phyloP scores from a whole-genome alignment of 345 rosid genomes.

The Viola odorata region DNA sequence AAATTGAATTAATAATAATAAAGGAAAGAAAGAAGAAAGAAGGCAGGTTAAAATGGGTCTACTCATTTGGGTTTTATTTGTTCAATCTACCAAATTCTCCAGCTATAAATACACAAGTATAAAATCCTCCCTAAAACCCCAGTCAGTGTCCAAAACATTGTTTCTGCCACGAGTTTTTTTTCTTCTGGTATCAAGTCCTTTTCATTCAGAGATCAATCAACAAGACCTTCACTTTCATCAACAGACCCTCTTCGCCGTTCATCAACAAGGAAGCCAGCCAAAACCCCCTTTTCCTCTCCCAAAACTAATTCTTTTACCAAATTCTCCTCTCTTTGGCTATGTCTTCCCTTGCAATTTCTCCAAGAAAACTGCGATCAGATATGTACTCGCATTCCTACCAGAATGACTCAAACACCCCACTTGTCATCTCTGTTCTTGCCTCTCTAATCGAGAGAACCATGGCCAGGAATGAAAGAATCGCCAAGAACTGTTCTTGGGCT shows the following conservation, averaged over 20 bases:
- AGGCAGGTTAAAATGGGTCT: background rate
- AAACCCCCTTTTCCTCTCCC: background rate
- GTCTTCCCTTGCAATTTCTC: conserved; percentile 51
- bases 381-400: conserved; percentile 61
- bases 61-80: background rate
- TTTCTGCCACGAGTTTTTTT: background rate
- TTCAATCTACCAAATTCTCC: background rate
- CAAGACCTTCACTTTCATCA: conserved; percentile 7
- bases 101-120: background rate
- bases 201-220: background rate
- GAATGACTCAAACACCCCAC: conserved; percentile 51
- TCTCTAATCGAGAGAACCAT: conserved; percentile 69
- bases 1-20: background rate
- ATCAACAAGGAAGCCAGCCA: background rate
- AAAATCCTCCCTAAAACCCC: background rate
- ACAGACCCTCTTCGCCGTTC: too few relatives aligned
- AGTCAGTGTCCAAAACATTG: too few relatives aligned
- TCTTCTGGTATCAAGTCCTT: conserved; percentile 8
- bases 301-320: too few relatives aligned
- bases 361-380: conserved; percentile 78
- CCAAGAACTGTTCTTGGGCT: conserved; percentile 32
- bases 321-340: conserved; percentile 28
- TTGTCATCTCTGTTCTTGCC: conserved; percentile 72
- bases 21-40: background rate
- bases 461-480: conserved; percentile 61